Evolutionary conservation across 768 basidiomycete species (phyloP), one percentile per base, ranked within the genome.

Genomic region (Amanita muscaria): DNA sequence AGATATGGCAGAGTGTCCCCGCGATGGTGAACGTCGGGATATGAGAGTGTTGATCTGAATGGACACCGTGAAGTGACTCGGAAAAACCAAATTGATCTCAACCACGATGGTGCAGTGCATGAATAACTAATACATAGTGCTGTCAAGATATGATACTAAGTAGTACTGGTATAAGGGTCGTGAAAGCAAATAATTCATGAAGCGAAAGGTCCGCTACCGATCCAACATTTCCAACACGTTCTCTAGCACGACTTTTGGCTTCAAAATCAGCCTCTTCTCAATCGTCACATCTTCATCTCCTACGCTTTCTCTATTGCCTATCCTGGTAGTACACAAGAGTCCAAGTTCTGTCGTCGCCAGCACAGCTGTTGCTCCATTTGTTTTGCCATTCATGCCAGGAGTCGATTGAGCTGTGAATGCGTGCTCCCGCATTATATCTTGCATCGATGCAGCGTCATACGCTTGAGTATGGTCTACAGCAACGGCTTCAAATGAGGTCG

Each of bases 241-340:
- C 55, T 87, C 83, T 45, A 87, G 61, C 31, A 88, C 76, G 3
- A 87, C 83, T 58, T 83, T 87, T n/a, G 85, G 83, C 56, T 69
- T 69, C 46, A 87, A 63, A 40, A 88, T 60, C 42, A 79, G 59
- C 53, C 79, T 72, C 49, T 72, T 69, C 41, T 85, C 84, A 33
- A 77, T 59, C 19, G 53, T 58, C 25, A 67, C 72, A 23, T 68
- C 73, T 10, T 58, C 59, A 27, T 55, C 56, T 25, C 53, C 54
- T 14, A 51, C 32, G 34, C 44, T 51, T 18, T 58, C 58, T 30
- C 46, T 53, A 40, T 40, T 54, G 32, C 59, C 60, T 40, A 67
- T 72, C 42, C 71, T 66, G 32, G 79, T 83, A 33, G 74, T 72
- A 48, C 85, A 85, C 40, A 73, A 67, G 49, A 88, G 57, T 2